Evolutionary conservation across 768 basidiomycete species (phyloP).

Genomic region (Lactarius hengduanensis): DNA sequence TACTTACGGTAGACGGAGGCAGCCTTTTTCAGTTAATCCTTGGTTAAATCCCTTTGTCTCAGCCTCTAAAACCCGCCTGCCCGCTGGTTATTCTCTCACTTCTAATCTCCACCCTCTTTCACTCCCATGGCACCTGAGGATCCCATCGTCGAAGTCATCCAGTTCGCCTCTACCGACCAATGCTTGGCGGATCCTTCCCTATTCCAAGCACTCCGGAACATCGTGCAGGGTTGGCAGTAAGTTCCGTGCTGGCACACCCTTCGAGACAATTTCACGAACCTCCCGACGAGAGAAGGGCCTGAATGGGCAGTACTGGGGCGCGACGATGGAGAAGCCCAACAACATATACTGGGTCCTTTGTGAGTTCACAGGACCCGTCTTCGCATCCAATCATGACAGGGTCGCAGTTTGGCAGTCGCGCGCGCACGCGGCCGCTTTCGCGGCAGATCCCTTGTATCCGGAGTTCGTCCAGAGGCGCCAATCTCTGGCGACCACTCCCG

Average conservation of each 20-base stretch:
- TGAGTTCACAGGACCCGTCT: neutral
- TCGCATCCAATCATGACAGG: neutral
- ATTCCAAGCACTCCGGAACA: conserved; percentile 5
- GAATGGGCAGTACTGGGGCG: conserved; percentile 19
- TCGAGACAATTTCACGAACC: neutral
- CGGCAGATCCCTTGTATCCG: conserved; percentile 9
- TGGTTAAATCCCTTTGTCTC: neutral
- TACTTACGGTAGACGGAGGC: neutral
- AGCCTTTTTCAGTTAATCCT: too few species aligned
- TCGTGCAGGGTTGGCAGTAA: conserved; percentile 16
- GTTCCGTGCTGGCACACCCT: neutral
- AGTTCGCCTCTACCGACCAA: neutral
- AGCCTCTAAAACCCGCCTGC: neutral
- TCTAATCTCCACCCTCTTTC: neutral
- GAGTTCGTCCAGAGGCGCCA: neutral
- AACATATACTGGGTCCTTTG: conserved; percentile 17
- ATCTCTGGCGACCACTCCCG: neutral
- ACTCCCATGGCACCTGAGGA: neutral
- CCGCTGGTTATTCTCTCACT: neutral
- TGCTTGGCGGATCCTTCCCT: conserved; percentile 7
- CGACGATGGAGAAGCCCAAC: neutral
- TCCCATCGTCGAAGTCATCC: conserved; percentile 7
- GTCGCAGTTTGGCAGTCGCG: conserved; percentile 14
- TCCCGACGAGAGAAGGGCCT: conserved; percentile 7
- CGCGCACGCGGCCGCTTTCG: conserved; percentile 2